Evolutionary conservation across 192 early-diverging fungal species (phyloP).

Genomic region (Coemansia guatemalensis): DNA sequence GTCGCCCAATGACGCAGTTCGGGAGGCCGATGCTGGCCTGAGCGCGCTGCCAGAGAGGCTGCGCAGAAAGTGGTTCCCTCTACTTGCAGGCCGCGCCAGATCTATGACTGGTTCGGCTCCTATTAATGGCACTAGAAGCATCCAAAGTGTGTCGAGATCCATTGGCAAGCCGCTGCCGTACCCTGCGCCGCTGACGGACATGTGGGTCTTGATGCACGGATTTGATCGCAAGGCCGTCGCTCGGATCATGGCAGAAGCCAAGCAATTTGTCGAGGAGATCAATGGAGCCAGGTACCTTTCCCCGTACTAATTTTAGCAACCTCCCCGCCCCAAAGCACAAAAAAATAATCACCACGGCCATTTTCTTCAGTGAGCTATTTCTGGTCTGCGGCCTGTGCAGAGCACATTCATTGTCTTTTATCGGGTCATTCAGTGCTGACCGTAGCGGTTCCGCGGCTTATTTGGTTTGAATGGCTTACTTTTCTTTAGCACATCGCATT

Average conservation of each 20-base stretch:
- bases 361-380: neutral
- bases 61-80: constrained; percentile 49
- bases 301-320: constrained; percentile 20
- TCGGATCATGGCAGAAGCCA: constrained; percentile 33
- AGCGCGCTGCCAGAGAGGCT: constrained; percentile 27
- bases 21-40: constrained; percentile 20
- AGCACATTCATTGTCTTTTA: no score
- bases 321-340: neutral
- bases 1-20: constrained; percentile 5
- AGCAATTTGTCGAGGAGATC: constrained; percentile 45
- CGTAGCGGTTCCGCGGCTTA: no score
- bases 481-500: no score
- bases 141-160: neutral
- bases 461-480: no score
- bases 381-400: neutral
- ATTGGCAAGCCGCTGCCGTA: constrained; percentile 24
- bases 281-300: constrained; percentile 47
- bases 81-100: constrained; percentile 7
- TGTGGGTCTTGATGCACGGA: constrained; percentile 50
- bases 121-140: constrained; percentile 12
- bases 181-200: constrained; percentile 37
- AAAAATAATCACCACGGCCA: neutral
- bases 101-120: neutral
- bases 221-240: constrained; percentile 30
- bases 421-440: no score